phyloP scores from a whole-genome alignment of 306 rosid genomes.

The Vigna mungo region DNA sequence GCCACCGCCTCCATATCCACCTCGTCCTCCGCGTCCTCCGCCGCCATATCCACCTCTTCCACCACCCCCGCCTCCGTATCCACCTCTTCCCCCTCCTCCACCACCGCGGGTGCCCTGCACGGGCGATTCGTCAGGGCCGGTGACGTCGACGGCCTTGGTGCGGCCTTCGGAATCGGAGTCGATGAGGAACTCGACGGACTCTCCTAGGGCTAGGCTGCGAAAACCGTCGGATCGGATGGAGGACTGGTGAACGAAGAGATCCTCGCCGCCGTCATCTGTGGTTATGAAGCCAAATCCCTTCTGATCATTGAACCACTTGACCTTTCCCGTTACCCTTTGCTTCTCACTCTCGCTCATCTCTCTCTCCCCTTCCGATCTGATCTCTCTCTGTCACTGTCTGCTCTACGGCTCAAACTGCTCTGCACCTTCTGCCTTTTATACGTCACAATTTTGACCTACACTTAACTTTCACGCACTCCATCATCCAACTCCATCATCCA shows the following conservation, averaged over 20 bases:
- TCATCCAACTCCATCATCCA: background rate
- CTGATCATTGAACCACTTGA: conserved; percentile 84
- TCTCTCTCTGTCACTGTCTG: background rate
- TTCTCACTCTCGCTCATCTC: conserved; percentile 58
- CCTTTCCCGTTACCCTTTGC: conserved; percentile 58
- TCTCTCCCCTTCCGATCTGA: background rate
- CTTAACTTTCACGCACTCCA: background rate
- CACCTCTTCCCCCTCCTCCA: background rate
- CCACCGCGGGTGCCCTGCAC: conserved; percentile 72
- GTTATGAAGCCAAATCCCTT: conserved; percentile 87
- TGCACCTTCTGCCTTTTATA: background rate
- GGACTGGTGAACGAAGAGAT: conserved; percentile 82
- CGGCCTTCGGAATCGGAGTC: conserved; percentile 70
- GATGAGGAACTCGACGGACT: conserved; percentile 66
- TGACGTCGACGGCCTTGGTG: conserved; percentile 79
- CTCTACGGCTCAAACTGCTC: background rate
- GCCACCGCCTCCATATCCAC: conserved; percentile 39
- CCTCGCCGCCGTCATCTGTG: conserved; percentile 26
- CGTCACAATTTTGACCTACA: background rate
- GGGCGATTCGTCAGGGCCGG: conserved; percentile 58
- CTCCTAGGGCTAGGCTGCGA: conserved; percentile 78
- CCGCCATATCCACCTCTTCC: conserved; percentile 42
- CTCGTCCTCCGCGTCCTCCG: conserved; percentile 19
- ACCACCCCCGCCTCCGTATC: background rate
- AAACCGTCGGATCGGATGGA: conserved; percentile 80